Evolutionary conservation across 164 flowering plant genomes (phyloP), one percentile per base, ranked within the genome.

Genomic region (Warburgia ugandensis): DNA sequence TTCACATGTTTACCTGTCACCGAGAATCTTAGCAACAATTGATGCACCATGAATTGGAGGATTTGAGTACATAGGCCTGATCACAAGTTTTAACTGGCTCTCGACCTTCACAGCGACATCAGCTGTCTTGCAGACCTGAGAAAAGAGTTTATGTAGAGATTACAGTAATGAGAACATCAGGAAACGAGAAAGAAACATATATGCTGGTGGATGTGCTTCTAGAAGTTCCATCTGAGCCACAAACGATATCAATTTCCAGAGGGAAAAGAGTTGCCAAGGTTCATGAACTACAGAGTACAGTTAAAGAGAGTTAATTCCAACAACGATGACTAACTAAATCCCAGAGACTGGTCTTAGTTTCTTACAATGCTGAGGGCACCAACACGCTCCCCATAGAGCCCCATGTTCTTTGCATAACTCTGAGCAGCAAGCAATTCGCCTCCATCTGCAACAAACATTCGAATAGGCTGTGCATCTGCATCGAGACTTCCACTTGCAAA

Each of bases 31-130:
- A 33, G 99, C 96, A 45, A 94, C 99, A 60, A 94, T 89, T 22
- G 96, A 84, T 46, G 99, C 96, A 36, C 99, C 99, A 65, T 94
- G 99, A 66, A 94, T 80, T 38, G 99, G 97, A 21, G 99, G 99
- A 54, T 67, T 94, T 29, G 99, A 94, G 58, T 79, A 94, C 99
- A 94, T 94, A 39, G 99, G 99, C 69, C 99, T 77, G 65, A 89
- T 76, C 55, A 94, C 99, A 63, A 89, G 81, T 67, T 94, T 94
- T 74, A 94, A 72, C 74, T 94, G 99, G 76, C 97, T 89, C 62
- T 89, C 99, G 44, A 94, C 97, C 73, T 71, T 83, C 55, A 73
- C 52, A 22, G 97, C 92, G 31, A 86, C 90, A 73, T 81, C 95
- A 36, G 86, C 77, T 35, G 79, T 22, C 68, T 61, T 77, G 72